phyloP scores from a whole-genome alignment of 495 filamentous ascomycete genomes.

The Tuber magnatum region DNA sequence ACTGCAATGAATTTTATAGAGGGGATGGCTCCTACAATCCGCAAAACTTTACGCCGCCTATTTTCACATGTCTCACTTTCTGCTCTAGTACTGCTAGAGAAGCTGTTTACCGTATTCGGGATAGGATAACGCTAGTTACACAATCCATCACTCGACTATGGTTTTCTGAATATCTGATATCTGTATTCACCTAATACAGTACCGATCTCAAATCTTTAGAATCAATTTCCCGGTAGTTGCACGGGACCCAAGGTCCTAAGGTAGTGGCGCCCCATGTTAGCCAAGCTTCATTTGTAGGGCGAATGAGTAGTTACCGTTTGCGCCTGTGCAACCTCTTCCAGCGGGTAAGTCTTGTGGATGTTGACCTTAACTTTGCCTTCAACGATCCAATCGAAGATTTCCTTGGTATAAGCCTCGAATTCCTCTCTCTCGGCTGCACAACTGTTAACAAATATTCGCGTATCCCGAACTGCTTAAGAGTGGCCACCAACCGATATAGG shows the following conservation, averaged over 20 bases:
- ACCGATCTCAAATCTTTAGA: slow-evolving; percentile 42
- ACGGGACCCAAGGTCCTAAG: slow-evolving; percentile 70
- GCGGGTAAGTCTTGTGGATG: slow-evolving; percentile 75
- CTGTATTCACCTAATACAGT: background rate
- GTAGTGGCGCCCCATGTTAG: slow-evolving; percentile 14
- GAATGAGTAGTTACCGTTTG: slow-evolving; percentile 50
- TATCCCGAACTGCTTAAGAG: background rate
- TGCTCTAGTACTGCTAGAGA: too few species aligned
- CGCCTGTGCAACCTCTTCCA: slow-evolving; percentile 66
- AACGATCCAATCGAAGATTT: slow-evolving; percentile 65
- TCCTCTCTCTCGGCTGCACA: slow-evolving; percentile 59
- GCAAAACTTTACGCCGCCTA: background rate
- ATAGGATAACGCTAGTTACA: slow-evolving; percentile 3
- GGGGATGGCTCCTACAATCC: background rate
- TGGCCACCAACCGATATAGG: slow-evolving; percentile 52
- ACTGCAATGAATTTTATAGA: background rate
- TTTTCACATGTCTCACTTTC: background rate
- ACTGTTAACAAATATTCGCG: background rate
- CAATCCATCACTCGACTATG: slow-evolving; percentile 15
- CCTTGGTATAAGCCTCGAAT: slow-evolving; percentile 59
- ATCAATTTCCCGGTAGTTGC: slow-evolving; percentile 77
- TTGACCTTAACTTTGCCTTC: slow-evolving; percentile 62
- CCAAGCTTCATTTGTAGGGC: background rate
- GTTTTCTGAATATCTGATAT: background rate
- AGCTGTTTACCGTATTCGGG: background rate